Percentiles rank a stretch among this genome's conserved stretches.
These are phyloP conservation scores for Pholiota microspora DNA, from an alignment of 768 basidiomycete genomes.

Conservation along the genomic window DNA sequence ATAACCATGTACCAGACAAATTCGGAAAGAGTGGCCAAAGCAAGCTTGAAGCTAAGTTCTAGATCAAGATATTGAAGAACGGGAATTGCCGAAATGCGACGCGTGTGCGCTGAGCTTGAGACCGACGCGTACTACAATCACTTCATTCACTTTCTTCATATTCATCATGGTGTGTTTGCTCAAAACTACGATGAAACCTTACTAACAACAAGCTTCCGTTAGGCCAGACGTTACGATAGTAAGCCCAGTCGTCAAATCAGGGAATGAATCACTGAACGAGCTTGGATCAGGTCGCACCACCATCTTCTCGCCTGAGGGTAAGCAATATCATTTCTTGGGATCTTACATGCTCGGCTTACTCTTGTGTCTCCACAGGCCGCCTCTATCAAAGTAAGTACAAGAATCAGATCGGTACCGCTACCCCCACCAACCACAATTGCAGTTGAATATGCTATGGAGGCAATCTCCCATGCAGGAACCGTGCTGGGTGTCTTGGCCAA, in stretches of 20 bases:
- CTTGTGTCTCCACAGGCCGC: slow-evolving; percentile 59
- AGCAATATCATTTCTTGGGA: slow-evolving; percentile 5
- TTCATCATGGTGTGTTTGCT: slow-evolving; percentile 46
- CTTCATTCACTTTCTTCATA: slow-evolving; percentile 18
- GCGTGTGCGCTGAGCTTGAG: slow-evolving; percentile 34
- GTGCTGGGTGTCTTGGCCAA: slow-evolving; percentile 91
- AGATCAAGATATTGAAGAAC: no score
- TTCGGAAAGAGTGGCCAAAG: no score
- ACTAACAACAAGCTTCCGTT: slow-evolving; percentile 2
- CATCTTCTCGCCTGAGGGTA: slow-evolving; percentile 98
- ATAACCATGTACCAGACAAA: no score
- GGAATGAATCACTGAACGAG: slow-evolving; percentile 10
- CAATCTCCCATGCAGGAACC: slow-evolving; percentile 93
- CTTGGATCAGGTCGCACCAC: slow-evolving; percentile 78
- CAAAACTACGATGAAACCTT: not conserved
- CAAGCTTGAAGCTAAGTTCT: no score
- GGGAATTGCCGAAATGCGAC: slow-evolving; percentile 41
- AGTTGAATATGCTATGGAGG: slow-evolving; percentile 99
- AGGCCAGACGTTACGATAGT: slow-evolving; percentile 98
- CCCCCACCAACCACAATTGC: not conserved
- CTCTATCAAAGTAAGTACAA: slow-evolving; percentile 90
- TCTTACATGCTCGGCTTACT: slow-evolving; percentile 5
- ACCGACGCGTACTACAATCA: slow-evolving; percentile 32
- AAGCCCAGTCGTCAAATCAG: slow-evolving; percentile 29
- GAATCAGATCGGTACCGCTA: not conserved